These are phyloP conservation scores for Cynanchum wilfordii DNA, from an alignment of 257 asterid species.

Conservation along the genomic window DNA sequence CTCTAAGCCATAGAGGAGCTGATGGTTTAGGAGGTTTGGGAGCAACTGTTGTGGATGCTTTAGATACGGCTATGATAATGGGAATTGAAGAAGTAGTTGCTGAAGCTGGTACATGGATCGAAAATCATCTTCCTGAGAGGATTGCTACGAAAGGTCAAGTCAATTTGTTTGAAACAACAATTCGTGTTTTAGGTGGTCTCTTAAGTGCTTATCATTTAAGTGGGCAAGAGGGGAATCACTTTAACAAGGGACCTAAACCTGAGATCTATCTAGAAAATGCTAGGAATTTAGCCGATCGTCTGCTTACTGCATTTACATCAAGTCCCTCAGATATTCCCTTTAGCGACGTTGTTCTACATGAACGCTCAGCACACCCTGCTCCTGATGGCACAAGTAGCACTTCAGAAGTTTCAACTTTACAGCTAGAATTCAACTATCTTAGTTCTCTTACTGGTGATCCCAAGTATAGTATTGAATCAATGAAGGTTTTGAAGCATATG, in stretches of 20 bases:
- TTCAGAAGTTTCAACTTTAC: conserved; percentile 82
- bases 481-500: conserved; percentile 89
- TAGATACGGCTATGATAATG: conserved; percentile 96
- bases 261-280: conserved; percentile 80
- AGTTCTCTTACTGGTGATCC: conserved; percentile 79
- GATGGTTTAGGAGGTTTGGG: conserved; percentile 95
- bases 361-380: conserved; percentile 78
- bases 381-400: conserved; percentile 97
- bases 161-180: conserved; percentile 89
- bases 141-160: conserved; percentile 75
- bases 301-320: conserved; percentile 76
- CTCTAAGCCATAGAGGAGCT: conserved; percentile 66
- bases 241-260: conserved; percentile 63
- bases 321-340: conserved; percentile 81
- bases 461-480: conserved; percentile 69
- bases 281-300: conserved; percentile 76
- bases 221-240: conserved; percentile 46
- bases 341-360: conserved; percentile 75
- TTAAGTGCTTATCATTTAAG: conserved; percentile 94
- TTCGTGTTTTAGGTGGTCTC: conserved; percentile 87
- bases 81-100: conserved; percentile 62
- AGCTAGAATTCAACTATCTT: conserved; percentile 92
- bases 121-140: conserved; percentile 60
- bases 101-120: conserved; percentile 94
- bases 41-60: conserved; percentile 89